A percentile compares a stretch with the other conserved stretches of the same genome.
Conservation (phyloP, 257 asterid species). For the Solanum arcanum region DNA sequence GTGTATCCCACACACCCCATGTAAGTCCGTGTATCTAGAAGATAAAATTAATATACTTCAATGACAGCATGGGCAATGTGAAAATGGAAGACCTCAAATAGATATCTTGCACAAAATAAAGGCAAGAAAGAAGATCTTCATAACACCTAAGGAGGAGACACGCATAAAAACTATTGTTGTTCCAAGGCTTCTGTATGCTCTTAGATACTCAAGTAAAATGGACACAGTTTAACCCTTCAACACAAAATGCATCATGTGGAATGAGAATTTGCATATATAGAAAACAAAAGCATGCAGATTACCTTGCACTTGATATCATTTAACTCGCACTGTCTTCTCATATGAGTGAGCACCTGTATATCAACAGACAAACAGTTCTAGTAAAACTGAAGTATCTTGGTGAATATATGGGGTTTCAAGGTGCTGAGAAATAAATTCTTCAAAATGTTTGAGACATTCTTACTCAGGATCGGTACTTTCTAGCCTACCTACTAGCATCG, state of each 20-base stretch:
- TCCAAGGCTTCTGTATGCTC: background rate
- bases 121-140: background rate
- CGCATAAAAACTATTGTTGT: background rate
- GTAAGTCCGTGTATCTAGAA: slow-evolving; percentile 70
- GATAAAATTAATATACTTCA: background rate
- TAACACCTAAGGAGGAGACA: background rate
- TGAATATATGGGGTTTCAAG: background rate
- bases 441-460: background rate
- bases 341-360: slow-evolving; percentile 66
- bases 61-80: background rate
- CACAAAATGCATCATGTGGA: background rate
- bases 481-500: background rate
- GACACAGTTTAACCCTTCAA: background rate
- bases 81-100: background rate
- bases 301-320: slow-evolving; percentile 67
- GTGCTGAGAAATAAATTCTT: background rate
- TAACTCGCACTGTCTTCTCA: slow-evolving; percentile 53
- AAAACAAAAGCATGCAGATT: slow-evolving; percentile 5
- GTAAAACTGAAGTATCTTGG: background rate
- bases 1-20: slow-evolving; percentile 82
- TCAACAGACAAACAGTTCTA: slow-evolving; percentile 2
- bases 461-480: background rate
- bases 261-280: background rate
- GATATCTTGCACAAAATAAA: background rate
- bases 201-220: background rate